Conservation (phyloP, 345 rosid species). For the Aethionema arabicum region DNA sequence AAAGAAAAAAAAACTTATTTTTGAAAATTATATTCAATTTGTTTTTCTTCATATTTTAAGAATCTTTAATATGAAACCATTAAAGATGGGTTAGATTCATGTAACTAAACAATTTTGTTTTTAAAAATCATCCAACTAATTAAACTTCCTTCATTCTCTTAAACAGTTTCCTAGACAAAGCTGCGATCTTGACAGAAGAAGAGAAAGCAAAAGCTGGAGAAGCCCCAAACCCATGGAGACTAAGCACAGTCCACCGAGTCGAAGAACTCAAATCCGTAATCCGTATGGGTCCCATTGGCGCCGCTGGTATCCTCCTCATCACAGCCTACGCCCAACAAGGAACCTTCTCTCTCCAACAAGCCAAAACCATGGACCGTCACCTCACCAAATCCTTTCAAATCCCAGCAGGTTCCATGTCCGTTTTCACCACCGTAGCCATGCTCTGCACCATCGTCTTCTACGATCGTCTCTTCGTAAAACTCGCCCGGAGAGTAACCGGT, state of each 20-base stretch:
- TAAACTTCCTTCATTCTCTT: neutral
- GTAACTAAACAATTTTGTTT: too few species aligned
- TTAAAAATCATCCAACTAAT: neutral
- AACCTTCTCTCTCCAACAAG: conserved; percentile 87
- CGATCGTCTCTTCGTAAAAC: conserved; percentile 60
- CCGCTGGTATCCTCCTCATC: conserved; percentile 70
- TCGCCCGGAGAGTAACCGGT: conserved; percentile 62
- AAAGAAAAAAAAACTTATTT: too few species aligned
- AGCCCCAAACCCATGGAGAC: conserved; percentile 61
- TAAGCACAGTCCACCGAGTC: conserved; percentile 81
- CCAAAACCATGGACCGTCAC: conserved; percentile 82
- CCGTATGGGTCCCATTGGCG: conserved; percentile 93
- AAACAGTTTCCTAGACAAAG: conserved; percentile 72
- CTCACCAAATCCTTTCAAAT: conserved; percentile 60
- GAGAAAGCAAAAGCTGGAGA: conserved; percentile 49
- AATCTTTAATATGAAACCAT: too few species aligned
- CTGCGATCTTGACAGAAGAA: conserved; percentile 60
- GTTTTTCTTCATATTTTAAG: too few species aligned
- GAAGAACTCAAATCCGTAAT: conserved; percentile 79
- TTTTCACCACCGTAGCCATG: conserved; percentile 73
- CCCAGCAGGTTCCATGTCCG: conserved; percentile 88
- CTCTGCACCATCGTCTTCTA: conserved; percentile 66
- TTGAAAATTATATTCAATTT: too few species aligned
- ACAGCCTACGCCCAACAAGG: conserved; percentile 79
- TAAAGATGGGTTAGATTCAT: too few species aligned